phyloP scores from a whole-genome alignment of 176 grass and related monocot genomes.

The Zoysia japonica region DNA sequence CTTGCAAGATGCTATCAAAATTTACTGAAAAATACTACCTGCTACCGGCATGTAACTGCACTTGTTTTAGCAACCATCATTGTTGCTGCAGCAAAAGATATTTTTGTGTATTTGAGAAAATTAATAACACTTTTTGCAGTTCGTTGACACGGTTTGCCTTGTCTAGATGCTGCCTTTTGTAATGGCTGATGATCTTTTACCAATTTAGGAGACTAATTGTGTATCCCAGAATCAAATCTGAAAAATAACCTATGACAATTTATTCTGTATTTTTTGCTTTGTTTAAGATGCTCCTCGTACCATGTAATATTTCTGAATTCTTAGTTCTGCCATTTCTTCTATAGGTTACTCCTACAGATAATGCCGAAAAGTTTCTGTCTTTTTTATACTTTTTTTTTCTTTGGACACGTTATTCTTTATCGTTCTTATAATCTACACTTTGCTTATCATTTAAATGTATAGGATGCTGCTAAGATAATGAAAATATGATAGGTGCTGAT shows the following conservation, averaged over 20 bases:
- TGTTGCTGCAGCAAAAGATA: background rate
- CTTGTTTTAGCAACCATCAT: background rate
- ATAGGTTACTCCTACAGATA: background rate
- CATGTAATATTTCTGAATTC: background rate
- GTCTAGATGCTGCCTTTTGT: slow-evolving; percentile 13
- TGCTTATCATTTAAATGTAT: slow-evolving; percentile 16
- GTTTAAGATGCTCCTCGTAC: background rate
- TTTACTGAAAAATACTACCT: slow-evolving; percentile 1
- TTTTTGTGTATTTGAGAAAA: background rate
- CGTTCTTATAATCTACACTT: background rate
- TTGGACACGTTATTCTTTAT: background rate
- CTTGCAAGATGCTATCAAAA: background rate
- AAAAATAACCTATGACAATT: background rate
- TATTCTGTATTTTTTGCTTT: background rate
- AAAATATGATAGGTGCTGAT: slow-evolving; percentile 73
- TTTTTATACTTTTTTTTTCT: background rate
- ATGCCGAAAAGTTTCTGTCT: too few species aligned
- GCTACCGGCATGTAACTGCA: background rate
- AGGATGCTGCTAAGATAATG: slow-evolving; percentile 25
- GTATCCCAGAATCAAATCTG: background rate
- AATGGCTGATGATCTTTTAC: background rate
- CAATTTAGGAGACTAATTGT: slow-evolving; percentile 5
- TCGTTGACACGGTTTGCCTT: background rate
- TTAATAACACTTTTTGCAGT: background rate
- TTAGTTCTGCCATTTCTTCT: background rate